A percentile compares a stretch with the other conserved stretches of the same genome.
phyloP scores from a whole-genome alignment of 257 asterid genomes.

The Solanum paucissectum region DNA sequence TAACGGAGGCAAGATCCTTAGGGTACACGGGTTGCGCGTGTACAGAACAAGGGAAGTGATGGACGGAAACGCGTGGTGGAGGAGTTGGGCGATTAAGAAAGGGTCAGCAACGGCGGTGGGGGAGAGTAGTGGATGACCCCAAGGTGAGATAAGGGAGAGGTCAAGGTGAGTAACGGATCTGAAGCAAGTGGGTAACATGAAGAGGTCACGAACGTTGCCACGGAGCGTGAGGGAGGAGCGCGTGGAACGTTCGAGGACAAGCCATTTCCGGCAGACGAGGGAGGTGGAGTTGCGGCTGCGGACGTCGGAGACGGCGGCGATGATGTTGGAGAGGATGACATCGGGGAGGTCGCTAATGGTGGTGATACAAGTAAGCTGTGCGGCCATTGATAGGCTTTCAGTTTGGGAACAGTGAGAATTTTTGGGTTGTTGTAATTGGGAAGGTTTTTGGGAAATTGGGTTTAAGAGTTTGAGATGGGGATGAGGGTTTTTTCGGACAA shows the following conservation, averaged over 20 bases:
- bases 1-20: slow-evolving; percentile 34
- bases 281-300: slow-evolving; percentile 82
- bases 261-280: slow-evolving; percentile 66
- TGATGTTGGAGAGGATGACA: slow-evolving; percentile 52
- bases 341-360: slow-evolving; percentile 63
- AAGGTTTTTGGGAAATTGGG: background rate
- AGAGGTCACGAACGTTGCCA: slow-evolving; percentile 64
- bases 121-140: slow-evolving; percentile 70
- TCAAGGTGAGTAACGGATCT: slow-evolving; percentile 53
- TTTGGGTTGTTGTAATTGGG: background rate
- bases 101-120: background rate
- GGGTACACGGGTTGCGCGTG: slow-evolving; percentile 37
- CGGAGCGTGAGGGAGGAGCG: slow-evolving; percentile 76
- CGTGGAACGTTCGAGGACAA: slow-evolving; percentile 51
- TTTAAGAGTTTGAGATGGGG: background rate
- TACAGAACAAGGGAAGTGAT: slow-evolving; percentile 48
- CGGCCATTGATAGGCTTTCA: background rate
- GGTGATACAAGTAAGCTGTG: slow-evolving; percentile 13
- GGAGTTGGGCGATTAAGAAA: slow-evolving; percentile 44
- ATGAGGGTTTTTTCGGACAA: background rate
- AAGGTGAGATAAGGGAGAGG: slow-evolving; percentile 76
- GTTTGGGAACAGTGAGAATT: background rate
- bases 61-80: slow-evolving; percentile 55
- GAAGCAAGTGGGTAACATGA: slow-evolving; percentile 57
- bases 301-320: slow-evolving; percentile 55